These are phyloP conservation scores for Naganishia sp. DNA, from an alignment of 1,284 basidiomycete genomes.

Conservation along the genomic window DNA sequence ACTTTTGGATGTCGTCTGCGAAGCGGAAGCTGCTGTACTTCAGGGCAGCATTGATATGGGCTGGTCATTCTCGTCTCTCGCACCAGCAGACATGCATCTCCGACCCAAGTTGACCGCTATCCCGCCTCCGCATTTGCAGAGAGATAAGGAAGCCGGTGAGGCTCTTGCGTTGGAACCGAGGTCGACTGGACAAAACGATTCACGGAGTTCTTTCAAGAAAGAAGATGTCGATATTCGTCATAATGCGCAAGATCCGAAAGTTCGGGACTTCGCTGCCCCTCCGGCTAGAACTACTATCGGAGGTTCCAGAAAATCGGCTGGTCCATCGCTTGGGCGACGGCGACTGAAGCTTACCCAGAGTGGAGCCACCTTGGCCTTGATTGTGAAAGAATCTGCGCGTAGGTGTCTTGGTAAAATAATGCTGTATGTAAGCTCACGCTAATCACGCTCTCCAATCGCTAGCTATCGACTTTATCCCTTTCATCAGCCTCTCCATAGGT, in stretches of 20 bases:
- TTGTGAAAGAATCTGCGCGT: constrained; percentile 19
- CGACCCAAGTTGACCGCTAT: background rate
- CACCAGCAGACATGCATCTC: background rate
- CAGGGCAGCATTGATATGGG: background rate
- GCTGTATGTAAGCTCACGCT: background rate
- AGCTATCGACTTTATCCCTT: constrained; percentile 24
- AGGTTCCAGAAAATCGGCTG: too few species aligned
- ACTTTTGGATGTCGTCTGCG: constrained; percentile 15
- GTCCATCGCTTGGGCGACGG: background rate
- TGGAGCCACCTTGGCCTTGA: constrained; percentile 10
- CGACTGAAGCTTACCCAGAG: constrained; percentile 16
- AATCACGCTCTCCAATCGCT: background rate
- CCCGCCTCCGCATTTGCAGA: too few species aligned
- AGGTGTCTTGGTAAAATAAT: background rate
- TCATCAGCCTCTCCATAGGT: constrained; percentile 18
- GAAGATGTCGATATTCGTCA: background rate
- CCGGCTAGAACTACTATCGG: background rate
- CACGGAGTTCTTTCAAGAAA: too few species aligned
- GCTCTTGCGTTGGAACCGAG: too few species aligned
- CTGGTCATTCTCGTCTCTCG: background rate
- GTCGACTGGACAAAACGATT: too few species aligned
- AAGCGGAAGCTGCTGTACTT: background rate
- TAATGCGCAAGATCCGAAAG: background rate
- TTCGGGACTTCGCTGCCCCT: background rate
- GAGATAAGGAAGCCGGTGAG: too few species aligned